Conservation (phyloP, 2,329 filamentous ascomycete species). For the Rhynchosporium graminicola region DNA sequence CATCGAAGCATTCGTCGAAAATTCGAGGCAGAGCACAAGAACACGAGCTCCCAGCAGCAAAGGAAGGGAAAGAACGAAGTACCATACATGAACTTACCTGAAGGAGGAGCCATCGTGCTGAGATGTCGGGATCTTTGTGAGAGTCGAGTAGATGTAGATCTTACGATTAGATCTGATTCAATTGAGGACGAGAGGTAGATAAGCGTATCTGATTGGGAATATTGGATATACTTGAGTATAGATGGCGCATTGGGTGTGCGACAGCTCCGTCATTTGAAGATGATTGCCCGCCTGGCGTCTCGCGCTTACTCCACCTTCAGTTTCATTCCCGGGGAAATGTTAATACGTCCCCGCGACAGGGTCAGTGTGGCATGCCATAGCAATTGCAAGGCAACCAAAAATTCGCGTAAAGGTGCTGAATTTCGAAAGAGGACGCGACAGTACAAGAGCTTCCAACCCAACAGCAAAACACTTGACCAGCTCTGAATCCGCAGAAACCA, state of each 20-base stretch:
- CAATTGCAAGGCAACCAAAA: constrained; percentile 6
- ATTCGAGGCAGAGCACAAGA: not conserved
- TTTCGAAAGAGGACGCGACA: constrained; percentile 25
- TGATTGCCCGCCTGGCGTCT: not conserved
- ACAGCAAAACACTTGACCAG: constrained; percentile 20
- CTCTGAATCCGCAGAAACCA: constrained; percentile 6
- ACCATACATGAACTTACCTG: constrained; percentile 29
- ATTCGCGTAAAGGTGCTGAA: constrained; percentile 14
- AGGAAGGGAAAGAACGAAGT: constrained; percentile 1
- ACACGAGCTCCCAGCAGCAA: constrained; percentile 11
- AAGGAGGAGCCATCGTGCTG: constrained; percentile 32
- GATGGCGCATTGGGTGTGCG: not conserved
- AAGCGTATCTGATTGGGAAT: not conserved
- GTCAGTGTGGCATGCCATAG: not conserved
- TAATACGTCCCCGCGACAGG: too few relatives aligned
- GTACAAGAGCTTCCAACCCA: constrained; percentile 7
- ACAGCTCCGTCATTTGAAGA: not conserved
- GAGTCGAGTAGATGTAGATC: not conserved
- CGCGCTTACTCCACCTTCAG: not conserved
- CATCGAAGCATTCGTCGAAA: not conserved
- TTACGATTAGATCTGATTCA: not conserved
- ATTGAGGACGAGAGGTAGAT: not conserved
- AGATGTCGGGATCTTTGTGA: not conserved
- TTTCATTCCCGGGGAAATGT: too few relatives aligned
- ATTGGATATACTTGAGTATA: not conserved